These are phyloP conservation scores for Verticillium nubilum DNA, from an alignment of 2,329 filamentous ascomycete genomes.

Conservation along the genomic window DNA sequence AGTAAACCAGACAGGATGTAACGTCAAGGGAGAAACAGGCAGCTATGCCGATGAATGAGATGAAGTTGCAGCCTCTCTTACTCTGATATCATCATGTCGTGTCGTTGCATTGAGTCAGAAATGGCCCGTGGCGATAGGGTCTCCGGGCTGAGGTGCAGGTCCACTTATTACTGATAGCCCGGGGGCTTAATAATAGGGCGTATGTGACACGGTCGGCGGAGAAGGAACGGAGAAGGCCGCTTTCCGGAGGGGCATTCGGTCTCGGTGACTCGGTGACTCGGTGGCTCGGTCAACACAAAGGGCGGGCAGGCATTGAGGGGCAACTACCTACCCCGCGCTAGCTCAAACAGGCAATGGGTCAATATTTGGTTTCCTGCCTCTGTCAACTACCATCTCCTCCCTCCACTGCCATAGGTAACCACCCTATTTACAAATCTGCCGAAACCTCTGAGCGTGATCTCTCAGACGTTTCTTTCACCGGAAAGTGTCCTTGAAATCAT, in stretches of 20 bases:
- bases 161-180: neutral
- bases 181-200: neutral
- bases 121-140: neutral
- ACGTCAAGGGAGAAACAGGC: neutral
- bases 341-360: neutral
- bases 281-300: too few relatives aligned
- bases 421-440: too few relatives aligned
- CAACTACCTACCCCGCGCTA: conserved; percentile 2
- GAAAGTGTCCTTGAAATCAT: too few relatives aligned
- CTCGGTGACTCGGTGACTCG: neutral
- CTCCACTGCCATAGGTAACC: too few relatives aligned
- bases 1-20: too few relatives aligned
- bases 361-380: neutral
- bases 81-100: neutral
- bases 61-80: neutral
- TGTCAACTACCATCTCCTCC: too few relatives aligned
- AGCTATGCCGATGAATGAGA: neutral
- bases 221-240: neutral
- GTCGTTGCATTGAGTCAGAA: neutral
- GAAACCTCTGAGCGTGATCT: too few relatives aligned
- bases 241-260: neutral
- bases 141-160: neutral
- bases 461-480: too few relatives aligned
- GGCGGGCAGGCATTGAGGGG: neutral
- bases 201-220: neutral